Evolutionary conservation across 73 alveolate genomes (phyloP).

Genomic region (Breviolum minutum): DNA sequence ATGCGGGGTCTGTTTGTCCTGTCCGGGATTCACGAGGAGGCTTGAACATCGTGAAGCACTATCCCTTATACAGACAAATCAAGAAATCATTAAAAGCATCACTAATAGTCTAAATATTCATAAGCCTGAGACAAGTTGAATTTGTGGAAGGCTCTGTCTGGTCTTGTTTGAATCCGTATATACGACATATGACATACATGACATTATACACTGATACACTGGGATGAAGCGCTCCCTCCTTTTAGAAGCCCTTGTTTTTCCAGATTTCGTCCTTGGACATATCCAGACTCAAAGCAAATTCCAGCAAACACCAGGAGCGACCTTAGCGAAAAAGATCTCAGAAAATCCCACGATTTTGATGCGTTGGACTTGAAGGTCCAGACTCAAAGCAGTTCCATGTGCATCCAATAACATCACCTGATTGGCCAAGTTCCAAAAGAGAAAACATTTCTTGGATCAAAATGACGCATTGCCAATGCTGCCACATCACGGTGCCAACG

Average conservation of each 20-base stretch:
- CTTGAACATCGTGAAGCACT: too few species aligned
- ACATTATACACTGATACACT: too few species aligned
- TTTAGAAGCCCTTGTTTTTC: neutral
- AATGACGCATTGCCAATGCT: neutral
- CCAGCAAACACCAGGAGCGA: slow-evolving; percentile 77
- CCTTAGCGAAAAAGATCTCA: neutral
- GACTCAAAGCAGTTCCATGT: neutral
- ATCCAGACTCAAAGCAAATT: slow-evolving; percentile 50
- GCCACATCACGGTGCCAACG: neutral
- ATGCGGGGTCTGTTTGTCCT: slow-evolving; percentile 39
- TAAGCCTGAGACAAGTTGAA: too few species aligned
- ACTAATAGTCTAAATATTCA: too few species aligned
- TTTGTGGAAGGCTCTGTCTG: too few species aligned
- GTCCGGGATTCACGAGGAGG: neutral
- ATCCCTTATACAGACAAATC: neutral
- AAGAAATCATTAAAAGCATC: neutral
- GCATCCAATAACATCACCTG: neutral
- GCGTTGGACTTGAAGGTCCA: neutral
- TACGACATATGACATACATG: too few species aligned
- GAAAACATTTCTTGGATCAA: neutral
- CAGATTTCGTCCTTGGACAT: slow-evolving; percentile 2
- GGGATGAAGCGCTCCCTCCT: too few species aligned
- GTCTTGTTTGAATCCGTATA: too few species aligned
- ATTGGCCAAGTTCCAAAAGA: neutral
- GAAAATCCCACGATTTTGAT: too few species aligned